Conservation (phyloP, 176 grass and related monocot genomes). For the Thalia dealbata region DNA sequence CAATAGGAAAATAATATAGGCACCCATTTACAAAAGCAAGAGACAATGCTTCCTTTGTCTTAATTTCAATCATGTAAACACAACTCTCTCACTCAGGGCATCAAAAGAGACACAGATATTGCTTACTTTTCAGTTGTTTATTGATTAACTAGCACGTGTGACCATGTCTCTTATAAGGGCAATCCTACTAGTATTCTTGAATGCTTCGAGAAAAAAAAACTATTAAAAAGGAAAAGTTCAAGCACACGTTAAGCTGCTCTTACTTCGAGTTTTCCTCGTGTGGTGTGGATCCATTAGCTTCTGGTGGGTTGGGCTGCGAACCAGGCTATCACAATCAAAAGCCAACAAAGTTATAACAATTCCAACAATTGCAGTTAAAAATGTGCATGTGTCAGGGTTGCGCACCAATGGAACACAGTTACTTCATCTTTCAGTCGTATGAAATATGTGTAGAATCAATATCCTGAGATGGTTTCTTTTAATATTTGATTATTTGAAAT, state of each 20-base stretch:
- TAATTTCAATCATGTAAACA: neutral
- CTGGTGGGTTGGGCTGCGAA: constrained; percentile 30
- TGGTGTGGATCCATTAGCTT: constrained; percentile 43
- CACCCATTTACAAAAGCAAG: neutral
- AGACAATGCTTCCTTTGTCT: neutral
- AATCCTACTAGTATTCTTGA: neutral
- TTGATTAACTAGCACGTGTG: neutral
- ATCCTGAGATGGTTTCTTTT: neutral
- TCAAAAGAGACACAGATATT: neutral
- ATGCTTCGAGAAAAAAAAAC: neutral
- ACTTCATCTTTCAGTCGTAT: neutral
- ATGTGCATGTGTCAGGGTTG: neutral
- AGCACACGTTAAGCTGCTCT: neutral
- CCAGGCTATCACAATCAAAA: constrained; percentile 47
- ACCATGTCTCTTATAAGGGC: neutral
- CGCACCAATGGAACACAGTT: no score
- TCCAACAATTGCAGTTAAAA: neutral
- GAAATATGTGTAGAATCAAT: neutral
- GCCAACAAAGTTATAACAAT: constrained; percentile 24
- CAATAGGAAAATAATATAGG: neutral
- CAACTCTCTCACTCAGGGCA: neutral
- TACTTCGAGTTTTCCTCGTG: constrained; percentile 98
- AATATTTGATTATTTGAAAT: neutral
- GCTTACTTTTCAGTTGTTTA: neutral
- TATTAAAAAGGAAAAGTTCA: constrained; percentile 7